A percentile compares a stretch with the other conserved stretches of the same genome.
Conservation (phyloP, 2,329 filamentous ascomycete species). For the Botrytis pseudocinerea region DNA sequence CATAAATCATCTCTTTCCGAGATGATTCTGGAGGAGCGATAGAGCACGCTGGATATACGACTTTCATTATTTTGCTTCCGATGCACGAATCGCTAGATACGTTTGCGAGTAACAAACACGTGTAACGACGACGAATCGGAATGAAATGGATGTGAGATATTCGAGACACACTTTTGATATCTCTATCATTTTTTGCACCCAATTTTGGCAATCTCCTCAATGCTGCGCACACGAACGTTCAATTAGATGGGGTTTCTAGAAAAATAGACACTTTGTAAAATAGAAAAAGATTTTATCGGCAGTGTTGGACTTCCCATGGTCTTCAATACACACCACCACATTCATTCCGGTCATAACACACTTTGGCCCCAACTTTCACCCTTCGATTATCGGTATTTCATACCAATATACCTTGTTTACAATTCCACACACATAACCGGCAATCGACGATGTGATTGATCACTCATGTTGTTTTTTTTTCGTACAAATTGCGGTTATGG, state of each 20-base stretch:
- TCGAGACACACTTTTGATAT: neutral
- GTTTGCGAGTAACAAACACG: neutral
- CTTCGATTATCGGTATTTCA: neutral
- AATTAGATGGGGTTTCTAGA: neutral
- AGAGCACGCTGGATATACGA: slow-evolving; percentile 6
- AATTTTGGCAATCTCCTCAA: neutral
- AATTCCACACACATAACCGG: neutral
- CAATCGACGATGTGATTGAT: slow-evolving; percentile 7
- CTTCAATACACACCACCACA: slow-evolving; percentile 1
- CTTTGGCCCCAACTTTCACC: neutral
- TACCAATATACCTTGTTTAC: neutral
- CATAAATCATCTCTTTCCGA: slow-evolving; percentile 6
- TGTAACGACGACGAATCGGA: neutral
- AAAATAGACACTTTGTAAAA: slow-evolving; percentile 5
- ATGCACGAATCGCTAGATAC: slow-evolving; percentile 1
- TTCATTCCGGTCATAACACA: slow-evolving; percentile 4
- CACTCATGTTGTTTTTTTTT: neutral
- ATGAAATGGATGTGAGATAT: neutral
- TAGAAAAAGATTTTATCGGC: slow-evolving; percentile 1
- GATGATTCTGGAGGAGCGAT: neutral
- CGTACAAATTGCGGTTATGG: neutral
- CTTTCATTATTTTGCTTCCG: neutral
- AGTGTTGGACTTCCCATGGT: neutral
- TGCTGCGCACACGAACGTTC: slow-evolving; percentile 8
- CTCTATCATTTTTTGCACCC: neutral